Evolutionary conservation across 2,329 filamentous ascomycete species (phyloP), one percentile per base, ranked within the genome.

Genomic region (Trichoderma guizhouense): DNA sequence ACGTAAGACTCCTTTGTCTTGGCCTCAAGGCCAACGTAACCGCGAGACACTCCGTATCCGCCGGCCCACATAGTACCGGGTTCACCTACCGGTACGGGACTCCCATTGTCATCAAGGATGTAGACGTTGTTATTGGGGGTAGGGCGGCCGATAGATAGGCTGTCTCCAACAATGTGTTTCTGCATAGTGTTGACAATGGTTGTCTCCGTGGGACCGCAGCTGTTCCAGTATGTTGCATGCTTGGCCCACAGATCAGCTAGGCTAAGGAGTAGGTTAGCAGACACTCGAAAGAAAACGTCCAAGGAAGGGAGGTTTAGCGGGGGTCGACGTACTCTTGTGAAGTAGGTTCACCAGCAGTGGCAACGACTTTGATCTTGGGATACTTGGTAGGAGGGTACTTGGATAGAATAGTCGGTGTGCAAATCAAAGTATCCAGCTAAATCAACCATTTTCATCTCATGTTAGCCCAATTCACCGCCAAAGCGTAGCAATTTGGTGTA

Each of bases 161-260:
- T 78, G 43, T 80, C 77, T 3, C 86, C 86, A 0, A 81, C 79
- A 21, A 79, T 76, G 75, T 89, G 87, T 51, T 80, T 80, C 68
- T 87, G 84, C 78, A 87, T 86, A 6, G 87, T 88, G 77, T 90
- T 89, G 68, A 90, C 83, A 65, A 90, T 88, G 1, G 86, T 89
- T 15, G 87, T 86, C 76, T 90, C 88, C 0, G 88, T 89, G 1
- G 88, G 87, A 2, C 88, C 88, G 75, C 87, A 90, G 74, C 86
- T 85, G 78, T 89, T 90, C 82, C 81, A 87, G 76, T 87, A 86
- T 8, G 80, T 83, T 30, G 81, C 82, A 68, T 83, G 78, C 3
- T 82, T 79, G 15, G 86, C 84, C 88, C 87, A 89, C 36, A 85
- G 79, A 74, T 89, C 87, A 7, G 87, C 87, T n/a, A 90, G 81